Base-by-base conservation (phyloP, 2,329 filamentous ascomycete genomes). In the Allantophomopsis cytisporea region DNA sequence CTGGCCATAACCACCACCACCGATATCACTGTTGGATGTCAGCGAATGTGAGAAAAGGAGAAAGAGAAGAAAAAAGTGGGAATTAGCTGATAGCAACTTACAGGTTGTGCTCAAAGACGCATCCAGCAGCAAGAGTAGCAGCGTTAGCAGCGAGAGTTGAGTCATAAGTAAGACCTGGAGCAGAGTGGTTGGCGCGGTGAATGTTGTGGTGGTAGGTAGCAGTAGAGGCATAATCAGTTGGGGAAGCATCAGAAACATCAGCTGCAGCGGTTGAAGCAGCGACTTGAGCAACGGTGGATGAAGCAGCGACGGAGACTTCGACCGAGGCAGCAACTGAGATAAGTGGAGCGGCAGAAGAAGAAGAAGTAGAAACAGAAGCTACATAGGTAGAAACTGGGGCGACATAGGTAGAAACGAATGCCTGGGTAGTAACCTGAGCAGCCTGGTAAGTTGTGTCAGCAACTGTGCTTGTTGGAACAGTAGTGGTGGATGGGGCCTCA, bases 121-220 rank as follows among this genome's bases (percentile, higher is more conserved):
- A 94, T 28, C 57, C 68, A 21, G 69, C 53, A 43, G 85, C 86
- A 39, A 79, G 73, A 41, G 63, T 62, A 37, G 64, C 47, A 33
- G 87, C 87, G 44, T 71, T 83, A 40, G 57, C 54, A 40, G 76
- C 81, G 40, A 86, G 72, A 34, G 63, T 62, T 7, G 63, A 54
- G 50, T 79, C 70, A 82, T 84, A 96, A 38, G 53, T 56, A 35
- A 95, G 55, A 35, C 64, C 69, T 16, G 61, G 54, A 30, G 76
- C 76, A 14, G 80, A 80, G 71, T 95, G 86, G 66, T 91, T 93
- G 54, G 68, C 58, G 46, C 91, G 88, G 63, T 91, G 84, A 39
- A 80, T 53, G 65, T 95, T 95, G 78, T 96, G 91, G 57, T 84
- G 75, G 51, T 78, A 66, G 37, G 89, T 51, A 37, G 69, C 68